Conservation (phyloP, 2,329 filamentous ascomycete species). For the Aspergillus caelatus region DNA sequence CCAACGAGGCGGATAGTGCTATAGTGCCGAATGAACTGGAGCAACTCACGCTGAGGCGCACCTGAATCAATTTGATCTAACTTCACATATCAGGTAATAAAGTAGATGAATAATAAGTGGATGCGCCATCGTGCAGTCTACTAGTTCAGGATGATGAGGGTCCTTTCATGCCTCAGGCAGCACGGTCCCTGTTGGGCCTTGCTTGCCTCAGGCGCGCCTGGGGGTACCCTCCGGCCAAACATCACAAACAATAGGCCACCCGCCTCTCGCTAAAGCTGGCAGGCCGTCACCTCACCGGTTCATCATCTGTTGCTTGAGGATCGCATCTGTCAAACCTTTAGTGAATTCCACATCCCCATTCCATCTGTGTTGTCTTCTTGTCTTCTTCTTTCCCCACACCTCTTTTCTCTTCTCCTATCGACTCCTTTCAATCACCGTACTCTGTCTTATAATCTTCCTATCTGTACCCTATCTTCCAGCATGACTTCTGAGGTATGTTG, state of each 20-base stretch:
- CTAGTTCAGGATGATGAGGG: not conserved
- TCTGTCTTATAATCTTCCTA: slow-evolving; percentile 20
- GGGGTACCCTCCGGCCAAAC: slow-evolving; percentile 10
- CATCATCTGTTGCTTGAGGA: slow-evolving; percentile 27
- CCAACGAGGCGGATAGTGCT: not conserved
- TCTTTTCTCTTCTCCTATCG: slow-evolving; percentile 15
- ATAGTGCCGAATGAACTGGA: not conserved
- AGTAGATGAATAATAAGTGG: not conserved
- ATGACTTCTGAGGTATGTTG: slow-evolving; percentile 66
- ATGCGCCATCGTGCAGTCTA: not conserved
- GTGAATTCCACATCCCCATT: slow-evolving; percentile 18
- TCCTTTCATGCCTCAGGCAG: slow-evolving; percentile 5
- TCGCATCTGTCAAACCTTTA: slow-evolving; percentile 25
- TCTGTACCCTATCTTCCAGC: slow-evolving; percentile 56
- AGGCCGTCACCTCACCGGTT: slow-evolving; percentile 31
- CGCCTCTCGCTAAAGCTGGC: slow-evolving; percentile 28
- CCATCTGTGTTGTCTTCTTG: slow-evolving; percentile 11
- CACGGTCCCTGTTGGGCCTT: not conserved
- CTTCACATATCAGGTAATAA: not conserved
- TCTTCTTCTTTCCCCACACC: slow-evolving; percentile 14
- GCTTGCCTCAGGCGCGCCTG: slow-evolving; percentile 19
- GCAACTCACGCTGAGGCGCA: not conserved
- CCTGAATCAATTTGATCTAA: not conserved
- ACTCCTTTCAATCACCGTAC: slow-evolving; percentile 26
- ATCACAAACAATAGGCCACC: slow-evolving; percentile 24